Evolutionary conservation across 2,329 filamentous ascomycete species (phyloP), one percentile per base, ranked within the genome.

Genomic region (Neofusicoccum parvum): DNA sequence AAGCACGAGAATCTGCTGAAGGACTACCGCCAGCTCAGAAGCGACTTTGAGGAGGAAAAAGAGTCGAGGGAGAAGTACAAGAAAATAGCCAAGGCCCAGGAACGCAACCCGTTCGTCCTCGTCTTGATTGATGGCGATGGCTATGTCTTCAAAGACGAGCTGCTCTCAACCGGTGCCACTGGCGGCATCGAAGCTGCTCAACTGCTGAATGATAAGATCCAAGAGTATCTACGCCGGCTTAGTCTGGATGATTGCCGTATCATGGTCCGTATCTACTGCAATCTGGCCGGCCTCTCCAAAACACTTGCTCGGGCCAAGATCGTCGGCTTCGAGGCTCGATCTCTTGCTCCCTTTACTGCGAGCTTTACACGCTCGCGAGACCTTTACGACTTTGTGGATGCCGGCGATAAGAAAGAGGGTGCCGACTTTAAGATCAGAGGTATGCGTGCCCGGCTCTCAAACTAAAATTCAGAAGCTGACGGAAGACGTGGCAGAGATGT

Each of bases 111-210:
- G 0, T 89, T 88, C 68, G 85, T 86, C 0, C 78, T 89, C 1
- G 83, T 89, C 9, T 76, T 90, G 0, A 76, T 90, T 15, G 87
- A 90, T 65, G 87, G 86, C 17, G 86, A 90, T 73, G 85, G 85
- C 51, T 88, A 88, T 69, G 71, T 82, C 20, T 85, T 87, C 70
- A 79, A 83, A 39, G 83, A 86, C 48, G 73, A 78, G 34, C 76
- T 86, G 11, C 71, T 87, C 58, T 74, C 74, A 51, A 78, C 78
- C 6, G 81, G 82, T 1, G 79, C 80, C 46, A 80, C 85, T 2
- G 87, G 87, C 12, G 87, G 87, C 3, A 80, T 82, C 62, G 79
- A 76, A 62, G 86, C 86, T 15, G 86, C 86, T 2, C 80, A 82
- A 3, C 75, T 82, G 56, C 75, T 88, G 4, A 83, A 83, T 63